A percentile compares a stretch with the other conserved stretches of the same genome.
phyloP scores from a whole-genome alignment of 257 asterid species.

The Solanum acaule region DNA sequence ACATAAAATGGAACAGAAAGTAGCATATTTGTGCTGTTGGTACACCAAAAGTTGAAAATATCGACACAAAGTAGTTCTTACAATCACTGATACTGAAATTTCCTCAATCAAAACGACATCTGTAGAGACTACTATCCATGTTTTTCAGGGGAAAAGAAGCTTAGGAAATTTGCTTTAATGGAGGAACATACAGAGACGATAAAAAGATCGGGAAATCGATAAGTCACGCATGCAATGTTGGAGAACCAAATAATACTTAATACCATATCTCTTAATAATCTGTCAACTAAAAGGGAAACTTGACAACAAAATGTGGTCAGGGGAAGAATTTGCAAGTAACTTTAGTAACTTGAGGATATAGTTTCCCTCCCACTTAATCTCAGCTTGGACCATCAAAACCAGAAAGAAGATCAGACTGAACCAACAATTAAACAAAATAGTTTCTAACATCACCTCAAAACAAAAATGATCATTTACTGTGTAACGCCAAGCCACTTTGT shows the following conservation, averaged over 20 bases:
- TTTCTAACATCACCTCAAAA: background rate
- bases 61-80: background rate
- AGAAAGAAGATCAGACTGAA: background rate
- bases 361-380: background rate
- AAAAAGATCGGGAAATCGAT: background rate
- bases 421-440: background rate
- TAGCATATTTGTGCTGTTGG: background rate
- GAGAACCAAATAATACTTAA: background rate
- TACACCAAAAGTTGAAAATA: background rate
- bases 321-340: background rate
- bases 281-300: background rate
- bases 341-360: background rate
- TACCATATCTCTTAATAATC: background rate
- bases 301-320: constrained; percentile 4
- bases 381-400: background rate
- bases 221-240: background rate
- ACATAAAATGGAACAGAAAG: too few species aligned
- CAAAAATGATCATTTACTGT: constrained; percentile 25
- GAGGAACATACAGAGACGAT: background rate
- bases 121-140: background rate
- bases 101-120: background rate
- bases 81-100: background rate
- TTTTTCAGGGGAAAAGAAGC: background rate
- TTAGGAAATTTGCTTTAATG: background rate
- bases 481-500: constrained; percentile 83